Evolutionary conservation across 2,329 filamentous ascomycete genomes (phyloP).

Genomic region (Fusarium fujikuroi): DNA sequence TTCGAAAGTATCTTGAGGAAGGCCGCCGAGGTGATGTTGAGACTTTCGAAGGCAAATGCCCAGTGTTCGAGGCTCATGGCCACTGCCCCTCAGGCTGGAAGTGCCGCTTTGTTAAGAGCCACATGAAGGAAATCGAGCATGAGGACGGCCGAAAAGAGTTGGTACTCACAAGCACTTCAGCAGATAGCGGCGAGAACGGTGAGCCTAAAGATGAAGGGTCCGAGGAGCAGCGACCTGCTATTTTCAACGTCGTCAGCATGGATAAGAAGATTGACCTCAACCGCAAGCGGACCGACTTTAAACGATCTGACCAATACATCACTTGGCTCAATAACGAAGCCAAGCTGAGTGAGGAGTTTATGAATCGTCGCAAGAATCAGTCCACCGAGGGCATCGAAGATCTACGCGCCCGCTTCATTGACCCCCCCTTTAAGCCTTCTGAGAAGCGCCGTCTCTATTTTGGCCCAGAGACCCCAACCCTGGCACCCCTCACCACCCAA

Average conservation of each 20-base stretch:
- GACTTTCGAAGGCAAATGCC: constrained; percentile 82
- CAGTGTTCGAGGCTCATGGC: constrained; percentile 80
- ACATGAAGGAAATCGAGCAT: constrained; percentile 81
- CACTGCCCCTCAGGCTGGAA: constrained; percentile 90
- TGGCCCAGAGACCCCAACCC: constrained; percentile 87
- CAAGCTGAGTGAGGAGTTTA: constrained; percentile 52
- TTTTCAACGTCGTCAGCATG: constrained; percentile 79
- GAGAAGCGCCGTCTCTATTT: constrained; percentile 97
- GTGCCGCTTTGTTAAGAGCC: constrained; percentile 88
- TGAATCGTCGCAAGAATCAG: constrained; percentile 57
- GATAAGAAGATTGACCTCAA: constrained; percentile 79
- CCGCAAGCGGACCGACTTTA: constrained; percentile 75
- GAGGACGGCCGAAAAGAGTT: constrained; percentile 87
- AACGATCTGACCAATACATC: constrained; percentile 79
- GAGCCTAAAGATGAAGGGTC: constrained; percentile 53
- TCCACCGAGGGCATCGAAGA: constrained; percentile 67
- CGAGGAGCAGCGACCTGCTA: constrained; percentile 68
- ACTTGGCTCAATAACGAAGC: constrained; percentile 79
- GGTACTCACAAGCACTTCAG: constrained; percentile 64
- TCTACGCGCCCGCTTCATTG: constrained; percentile 81
- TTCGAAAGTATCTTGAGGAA: constrained; percentile 85
- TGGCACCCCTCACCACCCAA: constrained; percentile 96
- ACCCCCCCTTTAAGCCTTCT: constrained; percentile 87
- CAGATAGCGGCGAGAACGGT: constrained; percentile 42
- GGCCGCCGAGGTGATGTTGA: constrained; percentile 83